Evolutionary conservation across 179 eudicot species (phyloP), one percentile per base, ranked within the genome.

Genomic region (Amaranthus tricolor): DNA sequence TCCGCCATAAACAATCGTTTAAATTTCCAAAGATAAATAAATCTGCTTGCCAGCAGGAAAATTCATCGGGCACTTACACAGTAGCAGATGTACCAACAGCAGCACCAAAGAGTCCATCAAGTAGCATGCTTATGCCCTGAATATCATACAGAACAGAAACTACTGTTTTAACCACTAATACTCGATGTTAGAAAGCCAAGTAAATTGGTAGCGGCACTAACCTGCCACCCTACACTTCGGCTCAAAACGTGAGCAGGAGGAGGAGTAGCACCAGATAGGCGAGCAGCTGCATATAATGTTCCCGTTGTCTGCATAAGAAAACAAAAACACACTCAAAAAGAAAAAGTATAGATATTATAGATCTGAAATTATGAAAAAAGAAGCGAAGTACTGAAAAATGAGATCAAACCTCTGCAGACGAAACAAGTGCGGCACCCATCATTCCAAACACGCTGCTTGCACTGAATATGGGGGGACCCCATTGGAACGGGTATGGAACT

Each of bases 201-300:
- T 45, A 64, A 56, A 56, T 24, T 7, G 17, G 19, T 57, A 6
- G 5, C 16, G 19, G 55, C 19, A 19, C 60, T 53, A 69, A 95
- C 99, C 99, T 93, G 99, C 75, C 91, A 86, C 66, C 99, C 99
- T 63, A 95, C 86, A 84, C 99, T 93, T 69, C 99, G 84, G 81
- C 91, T 87, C 62, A 95, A 68, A 72, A 95, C 99, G 70, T 93
- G 91, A 31, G 85, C 84, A 24, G 99, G 99, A 78, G 99, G 99
- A 17, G 84, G 77, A 62, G 99, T 95, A n/a, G 99, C 99, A 68
- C 99, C 99, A 66, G 99, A 66, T 62, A 95, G 89, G 57, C 99
- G 89, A 55, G 98, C 82, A 44, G 98, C 87, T 70, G 98, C 99
- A 80, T 83, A 89, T 76, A 91, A 87, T 55, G 99, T 84, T 78